Evolutionary conservation across 139 green algal species (phyloP), one percentile per base, ranked within the genome.

Genomic region (Desmodesmus armatus): DNA sequence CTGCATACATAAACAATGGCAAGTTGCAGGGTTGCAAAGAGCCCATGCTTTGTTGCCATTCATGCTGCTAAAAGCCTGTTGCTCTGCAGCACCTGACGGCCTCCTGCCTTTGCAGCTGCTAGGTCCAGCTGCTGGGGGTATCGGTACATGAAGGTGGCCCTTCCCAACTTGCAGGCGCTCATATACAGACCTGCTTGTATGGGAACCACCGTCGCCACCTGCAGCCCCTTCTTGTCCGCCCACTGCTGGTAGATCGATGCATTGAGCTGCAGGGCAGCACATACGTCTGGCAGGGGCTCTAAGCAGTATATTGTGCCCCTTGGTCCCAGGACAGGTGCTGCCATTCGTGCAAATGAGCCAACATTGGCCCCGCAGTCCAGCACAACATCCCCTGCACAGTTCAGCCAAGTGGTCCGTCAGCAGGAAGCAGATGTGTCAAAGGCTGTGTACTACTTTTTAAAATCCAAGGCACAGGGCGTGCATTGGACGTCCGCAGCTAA

Each of bases 321-420:
- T 25, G 51, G 55, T 2, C 82, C 82, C 0, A 87, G 2, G 0
- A 82, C 71, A 9, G 82, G 82, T 27, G 82, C 82, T 44, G 82
- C 82, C 82, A 82, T 82, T 37, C 82, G 74, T 7, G 82, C 82
- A 67, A 87, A 87, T 2, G 72, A 74, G 17, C 82, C 82, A 19
- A 87, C 82, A 58, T 87, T 87, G 9, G 82, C 82, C 3, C 82
- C 82, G 21, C 63, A 79, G 39, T 87, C 82, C 25, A 87, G 72
- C 41, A 87, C 72, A 11, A 75, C 55, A 55, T 87, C 82, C 27
- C 82, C 82, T 82, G 82, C 69, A 72, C n/a, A n/a, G 15, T 13
- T 13, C 17, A 17, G 51, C 51, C 13, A 27, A 17, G 51, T 17
- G 17, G 51, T 62, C 13, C 15, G 51, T n/a, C n/a, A n/a, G n/a